phyloP scores from a whole-genome alignment of 192 early-diverging fungal genomes.

The Globomyces pollinis-pini region DNA sequence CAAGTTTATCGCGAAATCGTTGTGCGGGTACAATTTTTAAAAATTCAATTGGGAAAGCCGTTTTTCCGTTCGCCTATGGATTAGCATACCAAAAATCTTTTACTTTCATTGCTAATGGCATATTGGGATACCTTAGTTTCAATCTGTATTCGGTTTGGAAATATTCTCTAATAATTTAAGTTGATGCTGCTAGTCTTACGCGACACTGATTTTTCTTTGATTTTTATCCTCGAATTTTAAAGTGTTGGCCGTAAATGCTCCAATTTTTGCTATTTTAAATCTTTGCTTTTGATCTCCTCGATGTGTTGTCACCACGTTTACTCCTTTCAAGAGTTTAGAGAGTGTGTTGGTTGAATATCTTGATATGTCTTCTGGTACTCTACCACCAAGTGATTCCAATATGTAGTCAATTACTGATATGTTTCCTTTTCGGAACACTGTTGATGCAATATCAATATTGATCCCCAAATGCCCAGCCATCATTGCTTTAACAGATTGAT shows the following conservation, averaged over 20 bases:
- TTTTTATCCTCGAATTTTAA: conserved; percentile 20
- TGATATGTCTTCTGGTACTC: conserved; percentile 15
- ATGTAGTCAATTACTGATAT: conserved; percentile 51
- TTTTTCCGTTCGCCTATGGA: conserved; percentile 28
- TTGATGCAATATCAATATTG: conserved; percentile 33
- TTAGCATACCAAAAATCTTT: too few species aligned
- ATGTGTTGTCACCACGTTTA: conserved; percentile 23
- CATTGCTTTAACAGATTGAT: conserved; percentile 25
- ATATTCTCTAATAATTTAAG: too few species aligned
- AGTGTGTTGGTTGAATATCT: conserved; percentile 1
- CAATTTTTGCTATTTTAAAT: conserved; percentile 18
- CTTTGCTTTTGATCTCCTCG: conserved; percentile 15
- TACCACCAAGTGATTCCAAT: conserved; percentile 37
- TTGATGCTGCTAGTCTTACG: too few species aligned
- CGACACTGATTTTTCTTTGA: conserved; percentile 5
- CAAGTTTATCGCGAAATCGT: conserved; percentile 20
- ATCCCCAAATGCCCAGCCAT: conserved; percentile 40
- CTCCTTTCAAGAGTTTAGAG: conserved; percentile 12
- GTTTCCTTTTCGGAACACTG: conserved; percentile 24
- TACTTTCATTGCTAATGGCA: conserved; percentile 60
- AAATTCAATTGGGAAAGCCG: conserved; percentile 32
- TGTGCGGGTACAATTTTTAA: conserved; percentile 24
- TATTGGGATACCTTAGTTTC: conserved; percentile 53
- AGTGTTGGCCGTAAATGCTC: conserved; percentile 5
- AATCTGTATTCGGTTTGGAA: conserved; percentile 60